Evolutionary conservation across 208 protist genomes (phyloP), one percentile per base, ranked within the genome.

Genomic region (Crithidia mellificae): DNA sequence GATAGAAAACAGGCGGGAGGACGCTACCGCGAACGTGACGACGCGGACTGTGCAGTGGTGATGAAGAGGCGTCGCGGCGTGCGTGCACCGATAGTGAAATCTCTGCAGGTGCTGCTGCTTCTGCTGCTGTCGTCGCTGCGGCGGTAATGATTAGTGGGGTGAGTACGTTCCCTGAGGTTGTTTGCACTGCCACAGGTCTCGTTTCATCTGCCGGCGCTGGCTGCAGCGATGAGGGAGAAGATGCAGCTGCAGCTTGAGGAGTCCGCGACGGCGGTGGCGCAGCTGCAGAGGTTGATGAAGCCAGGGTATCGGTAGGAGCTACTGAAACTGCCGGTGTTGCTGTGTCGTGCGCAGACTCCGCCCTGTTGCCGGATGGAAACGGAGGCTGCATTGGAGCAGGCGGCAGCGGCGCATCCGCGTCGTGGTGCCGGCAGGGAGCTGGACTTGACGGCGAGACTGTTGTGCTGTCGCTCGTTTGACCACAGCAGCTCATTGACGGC

Each of bases 1-100:
- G 72, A 32, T 70, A 76, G 30, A 52, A 25, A 1, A 76, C 70
- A 3, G 70, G 62, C 19, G 70, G 70, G 12, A 76, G 38, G 47
- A 76, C 58, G 24, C 70, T 76, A 24, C 70, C 70, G 34, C 70
- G 49, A 17, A 74, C 47, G 44, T 43, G 43, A 0, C 17, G 53
- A 9, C 53, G 46, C 6, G 43, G 61, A 8, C 17, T 55, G 32
- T 29, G 52, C 36, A 36, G 50, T 19, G 53, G 55, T 20, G 70
- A 34, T 19, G 34, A 54, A 0, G 41, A 19, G n/a, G 11, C 47
- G 20, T 53, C 34, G 2, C 41, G 53, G 1, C 11, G 61, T 17
- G 5, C 2, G 25, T 17, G 27, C 15, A 20, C 8, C 22, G 59
- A n/a, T n/a, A n/a, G n/a, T n/a, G n/a, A n/a, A n/a, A n/a, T n/a